phyloP scores from a whole-genome alignment of 164 flowering plant species.

The Echeveria elegans region DNA sequence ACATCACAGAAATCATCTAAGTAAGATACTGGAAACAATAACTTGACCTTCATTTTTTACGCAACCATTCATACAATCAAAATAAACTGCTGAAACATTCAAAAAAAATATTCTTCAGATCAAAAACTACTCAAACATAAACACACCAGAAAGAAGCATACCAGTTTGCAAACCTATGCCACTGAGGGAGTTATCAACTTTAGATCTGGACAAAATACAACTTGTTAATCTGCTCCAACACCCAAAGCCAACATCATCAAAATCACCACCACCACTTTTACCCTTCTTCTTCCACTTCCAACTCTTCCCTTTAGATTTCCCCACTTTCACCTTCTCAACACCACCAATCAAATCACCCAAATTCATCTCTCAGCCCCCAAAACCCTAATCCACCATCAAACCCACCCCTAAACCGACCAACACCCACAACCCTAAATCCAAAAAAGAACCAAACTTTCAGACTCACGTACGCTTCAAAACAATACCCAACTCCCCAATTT shows the following conservation, averaged over 20 bases:
- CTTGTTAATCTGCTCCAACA: slow-evolving; percentile 61
- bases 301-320: slow-evolving; percentile 29
- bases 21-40: background rate
- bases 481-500: background rate
- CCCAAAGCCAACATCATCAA: slow-evolving; percentile 38
- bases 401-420: background rate
- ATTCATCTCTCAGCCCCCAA: slow-evolving; percentile 39
- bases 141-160: slow-evolving; percentile 11
- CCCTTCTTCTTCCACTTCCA: slow-evolving; percentile 19
- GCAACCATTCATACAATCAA: background rate
- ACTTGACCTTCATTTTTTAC: background rate
- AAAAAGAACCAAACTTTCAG: background rate
- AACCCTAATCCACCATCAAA: slow-evolving; percentile 8
- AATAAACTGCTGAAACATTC: too few species aligned
- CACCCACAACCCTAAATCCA: background rate
- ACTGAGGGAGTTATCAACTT: slow-evolving; percentile 45
- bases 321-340: slow-evolving; percentile 26
- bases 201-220: slow-evolving; percentile 71
- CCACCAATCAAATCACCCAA: slow-evolving; percentile 16
- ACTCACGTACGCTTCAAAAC: background rate
- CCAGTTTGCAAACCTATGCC: slow-evolving; percentile 34
- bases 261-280: slow-evolving; percentile 14
- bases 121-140: background rate
- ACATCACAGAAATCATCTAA: background rate
- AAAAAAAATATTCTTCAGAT: too few species aligned